Evolutionary conservation across 768 basidiomycete genomes (phyloP), one percentile per base, ranked within the genome.

Genomic region (Lentinula aciculospora): DNA sequence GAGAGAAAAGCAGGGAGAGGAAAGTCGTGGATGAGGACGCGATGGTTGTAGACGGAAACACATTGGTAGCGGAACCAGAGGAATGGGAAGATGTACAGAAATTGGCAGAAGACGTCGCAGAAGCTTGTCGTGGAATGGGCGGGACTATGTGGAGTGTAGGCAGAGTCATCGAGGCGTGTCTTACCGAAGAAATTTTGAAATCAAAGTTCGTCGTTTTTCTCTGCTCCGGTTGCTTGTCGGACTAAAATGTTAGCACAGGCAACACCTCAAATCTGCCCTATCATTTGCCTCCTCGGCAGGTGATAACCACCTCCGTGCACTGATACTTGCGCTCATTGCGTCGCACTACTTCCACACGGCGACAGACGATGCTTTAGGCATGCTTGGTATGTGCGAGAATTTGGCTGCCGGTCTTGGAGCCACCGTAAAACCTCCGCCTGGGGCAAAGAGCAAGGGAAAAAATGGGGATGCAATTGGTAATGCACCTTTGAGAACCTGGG

Each of bases 271-370:
- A 56, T 68, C 71, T 0, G 85, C 88, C 0, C 76, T 92, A 1
- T 74, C 78, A 12, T 72, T 85, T 13, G 80, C 83, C 0, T 83
- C 80, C 1, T 63, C 67, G 1, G 76, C 85, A 3, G 82, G 79
- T 19, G 89, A 92, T 60, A 92, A 89, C 60, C 81, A 91, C 65
- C 70, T 90, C 19, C 85, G 88, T 8, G 86, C 87, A 12, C 71
- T 89, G 1, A 74, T 90, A 3, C 74, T 92, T 17, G 81, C 86
- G 2, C 75, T 91, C 17, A 79, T 85, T 10, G 78, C 88, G 1
- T 78, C 85, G 27, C 86, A 90, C 60, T 92, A 89, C 60, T 63
- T 87, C 27, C 81, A 89, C 57, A 90, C 89, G 0, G 80, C 87
- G 0, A 76, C 76, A 2, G 81, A 83, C n/a, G 84, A 90, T 60